Evolutionary conservation across 352 stramenopile species (phyloP), one percentile per base, ranked within the genome.

Genomic region (Pythium scleroteichum): DNA sequence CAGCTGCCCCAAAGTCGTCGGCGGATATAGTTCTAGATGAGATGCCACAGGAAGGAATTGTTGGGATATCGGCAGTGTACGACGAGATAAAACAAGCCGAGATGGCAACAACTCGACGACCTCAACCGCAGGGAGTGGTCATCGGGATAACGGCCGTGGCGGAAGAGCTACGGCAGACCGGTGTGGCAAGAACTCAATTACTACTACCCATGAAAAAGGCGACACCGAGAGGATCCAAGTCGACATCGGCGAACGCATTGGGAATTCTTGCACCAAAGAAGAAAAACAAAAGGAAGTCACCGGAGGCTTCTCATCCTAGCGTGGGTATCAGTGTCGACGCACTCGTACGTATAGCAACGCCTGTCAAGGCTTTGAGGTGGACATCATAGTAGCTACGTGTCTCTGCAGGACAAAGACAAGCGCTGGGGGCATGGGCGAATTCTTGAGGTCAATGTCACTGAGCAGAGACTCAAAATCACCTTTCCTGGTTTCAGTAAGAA

Each of bases 351-450:
- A 12, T 22, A 42, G 17, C 26, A 27, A 3, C 47, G 8, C 17
- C 10, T 32, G 3, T 41, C 17, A 32, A 29, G 12, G 6, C 14
- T 48, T 14, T n/a, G 38, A 32, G 1, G 19, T 42, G 23, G 42
- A 35, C 39, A 26, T 22, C 20, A 17, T 32, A 23, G 0, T n/a
- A n/a, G 24, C 19, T 27, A 49, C 23, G 16, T 53, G 16, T 14
- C 29, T 20, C 38, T 26, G 13, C 26, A 85, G 75, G 83, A 93
- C 61, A 79, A 72, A 62, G 88, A 90, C 46, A 85, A 84, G 68
- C 44, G 85, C 17, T 93, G 83, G 83, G 77, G 66, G 8, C 75
- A 89, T 55, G 83, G 79, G 39, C 73, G 76, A 53, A 93, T 93
- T 58, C 75, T 90, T 42, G 72, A 71, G 27, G 88, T 80, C 58